phyloP scores from a whole-genome alignment of 1,284 basidiomycete genomes.

The Ustilago lituana region DNA sequence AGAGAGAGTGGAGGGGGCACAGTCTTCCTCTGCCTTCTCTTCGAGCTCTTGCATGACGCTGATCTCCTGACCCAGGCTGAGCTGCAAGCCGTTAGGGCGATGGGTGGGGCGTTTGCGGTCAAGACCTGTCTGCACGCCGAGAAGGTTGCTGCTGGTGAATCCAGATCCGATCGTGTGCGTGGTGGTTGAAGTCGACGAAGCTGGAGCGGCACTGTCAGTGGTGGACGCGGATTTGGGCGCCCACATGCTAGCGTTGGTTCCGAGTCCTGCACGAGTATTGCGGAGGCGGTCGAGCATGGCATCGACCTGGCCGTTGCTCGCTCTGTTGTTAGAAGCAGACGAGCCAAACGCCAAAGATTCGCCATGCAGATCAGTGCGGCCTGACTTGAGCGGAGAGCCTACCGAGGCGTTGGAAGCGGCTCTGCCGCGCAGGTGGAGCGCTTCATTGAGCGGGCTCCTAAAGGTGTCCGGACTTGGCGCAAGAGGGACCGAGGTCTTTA shows the following conservation, averaged over 20 bases:
- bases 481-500: conserved; percentile 35
- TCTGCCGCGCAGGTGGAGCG: conserved; percentile 29
- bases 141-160: conserved; percentile 25
- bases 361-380: conserved; percentile 17
- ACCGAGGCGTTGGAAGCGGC: conserved; percentile 25
- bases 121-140: conserved; percentile 32
- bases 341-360: conserved; percentile 30
- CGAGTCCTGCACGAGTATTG: conserved; percentile 33
- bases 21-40: conserved; percentile 42
- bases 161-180: conserved; percentile 28
- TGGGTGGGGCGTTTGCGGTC: conserved; percentile 37
- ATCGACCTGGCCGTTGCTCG: conserved; percentile 31
- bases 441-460: conserved; percentile 30
- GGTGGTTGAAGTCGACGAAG: conserved; percentile 4
- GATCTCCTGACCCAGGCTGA: conserved; percentile 46
- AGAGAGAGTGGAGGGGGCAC: conserved; percentile 20
- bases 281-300: conserved; percentile 46
- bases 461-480: conserved; percentile 27
- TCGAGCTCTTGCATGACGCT: conserved; percentile 48
- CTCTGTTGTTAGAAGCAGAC: conserved; percentile 1
- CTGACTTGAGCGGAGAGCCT: conserved; percentile 32
- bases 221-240: conserved; percentile 30
- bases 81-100: conserved; percentile 46
- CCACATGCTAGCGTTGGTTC: conserved; percentile 49
- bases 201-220: too few species aligned